Evolutionary conservation across 164 flowering plant species (phyloP), one percentile per base, ranked within the genome.

Genomic region (Euptelea pleiosperma): DNA sequence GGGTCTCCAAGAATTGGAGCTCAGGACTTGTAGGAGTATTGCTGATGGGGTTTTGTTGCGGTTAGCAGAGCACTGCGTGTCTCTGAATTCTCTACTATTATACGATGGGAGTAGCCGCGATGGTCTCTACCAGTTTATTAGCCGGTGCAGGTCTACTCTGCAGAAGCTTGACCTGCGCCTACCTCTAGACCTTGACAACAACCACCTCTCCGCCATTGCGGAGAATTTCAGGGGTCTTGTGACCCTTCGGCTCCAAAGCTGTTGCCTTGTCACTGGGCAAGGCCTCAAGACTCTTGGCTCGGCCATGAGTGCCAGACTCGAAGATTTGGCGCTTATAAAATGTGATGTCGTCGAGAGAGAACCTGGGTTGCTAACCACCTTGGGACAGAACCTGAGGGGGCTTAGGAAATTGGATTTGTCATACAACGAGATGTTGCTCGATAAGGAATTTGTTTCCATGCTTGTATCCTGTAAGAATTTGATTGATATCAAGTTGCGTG

Each of bases 281-380:
- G 91, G 89, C 3, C 76, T 86, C 3, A 78, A 63, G 52, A 52
- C 61, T 12, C 62, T 84, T 12, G 79, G 74, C 18, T 49, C 63
- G 1, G 76, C 81, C 33, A 15, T 77, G 66, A 43, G 70, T 24
- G 12, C 48, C 14, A 48, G 46, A 9, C 86, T 91, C 33, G 77
- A 78, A 61, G 96, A 91, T 59, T 67, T 91, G 28, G 79, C 79
- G 0, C 62, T 91, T 28, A 72, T 83, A 25, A 86, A 77, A 18
- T 91, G 98, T 45, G 88, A 88, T 70, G 88, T 78, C 14, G 73
- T 88, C 1, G 91, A 82, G 25, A 76, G 82, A 55, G 88, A 84
- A 50, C 66, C 81, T 0, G 98, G 98, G 21, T 64, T 91, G 74
- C 65, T 88, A 21, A 70, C 87, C 14, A 67, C 82, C 0, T 72